Conservation (phyloP, 345 rosid species). For the Eutrema yunnanense region DNA sequence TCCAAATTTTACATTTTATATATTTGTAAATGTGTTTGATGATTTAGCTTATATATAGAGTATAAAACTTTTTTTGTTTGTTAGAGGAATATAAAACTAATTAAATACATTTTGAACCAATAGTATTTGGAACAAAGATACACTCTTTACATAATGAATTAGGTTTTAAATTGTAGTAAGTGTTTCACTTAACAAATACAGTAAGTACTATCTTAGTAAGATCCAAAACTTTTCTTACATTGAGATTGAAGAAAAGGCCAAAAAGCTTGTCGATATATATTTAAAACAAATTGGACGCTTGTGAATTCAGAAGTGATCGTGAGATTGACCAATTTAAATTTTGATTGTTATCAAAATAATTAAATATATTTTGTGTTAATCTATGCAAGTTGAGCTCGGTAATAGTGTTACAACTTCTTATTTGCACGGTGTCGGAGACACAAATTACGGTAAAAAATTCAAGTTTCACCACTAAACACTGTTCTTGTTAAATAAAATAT, state of each 20-base stretch:
- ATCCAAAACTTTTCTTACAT: conserved; percentile 29
- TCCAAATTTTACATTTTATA: background rate
- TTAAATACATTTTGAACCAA: background rate
- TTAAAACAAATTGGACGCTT: conserved; percentile 28
- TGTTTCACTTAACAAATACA: background rate
- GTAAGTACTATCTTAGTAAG: conserved; percentile 8
- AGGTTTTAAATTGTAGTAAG: background rate
- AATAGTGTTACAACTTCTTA: conserved; percentile 25
- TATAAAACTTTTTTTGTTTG: too few relatives aligned
- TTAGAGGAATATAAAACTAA: too few relatives aligned
- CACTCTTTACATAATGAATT: background rate
- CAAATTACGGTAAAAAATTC: conserved; percentile 25
- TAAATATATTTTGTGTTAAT: background rate
- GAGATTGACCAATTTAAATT: conserved; percentile 29
- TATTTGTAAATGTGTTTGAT: background rate
- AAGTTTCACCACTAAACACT: conserved; percentile 13
- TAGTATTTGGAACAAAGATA: background rate
- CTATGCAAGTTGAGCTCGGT: conserved; percentile 25
- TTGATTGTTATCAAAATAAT: conserved; percentile 6
- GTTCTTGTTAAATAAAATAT: background rate
- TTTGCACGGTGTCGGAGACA: conserved; percentile 38
- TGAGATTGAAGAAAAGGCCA: conserved; percentile 32
- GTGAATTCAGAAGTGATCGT: conserved; percentile 12
- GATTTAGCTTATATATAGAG: background rate
- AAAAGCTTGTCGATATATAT: conserved; percentile 22